These are phyloP conservation scores for Ilex paraguariensis DNA, from an alignment of 305 asterid species.

Conservation along the genomic window DNA sequence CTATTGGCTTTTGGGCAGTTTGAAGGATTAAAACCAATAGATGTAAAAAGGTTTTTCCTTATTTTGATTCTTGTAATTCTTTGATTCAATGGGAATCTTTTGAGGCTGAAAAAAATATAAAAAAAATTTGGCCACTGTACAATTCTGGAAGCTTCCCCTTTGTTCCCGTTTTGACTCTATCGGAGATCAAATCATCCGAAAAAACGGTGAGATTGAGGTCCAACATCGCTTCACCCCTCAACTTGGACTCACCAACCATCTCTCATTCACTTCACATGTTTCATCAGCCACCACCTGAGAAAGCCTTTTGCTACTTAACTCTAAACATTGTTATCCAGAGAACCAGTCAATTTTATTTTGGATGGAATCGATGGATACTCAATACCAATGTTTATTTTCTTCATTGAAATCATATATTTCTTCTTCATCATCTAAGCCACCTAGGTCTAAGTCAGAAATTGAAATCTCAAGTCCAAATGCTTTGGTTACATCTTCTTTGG, in stretches of 20 bases:
- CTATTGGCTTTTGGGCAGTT: no score
- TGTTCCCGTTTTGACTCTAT: no score
- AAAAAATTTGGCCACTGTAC: no score
- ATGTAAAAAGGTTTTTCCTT: no score
- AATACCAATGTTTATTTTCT: constrained; percentile 13
- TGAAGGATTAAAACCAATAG: no score
- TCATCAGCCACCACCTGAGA: neutral
- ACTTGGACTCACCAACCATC: neutral
- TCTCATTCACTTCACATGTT: neutral
- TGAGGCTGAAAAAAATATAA: no score
- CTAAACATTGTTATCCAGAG: constrained; percentile 15
- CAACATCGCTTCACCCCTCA: neutral
- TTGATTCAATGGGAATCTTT: no score
- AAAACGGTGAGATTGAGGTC: no score
- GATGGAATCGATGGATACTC: constrained; percentile 32
- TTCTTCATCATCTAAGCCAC: constrained; percentile 14
- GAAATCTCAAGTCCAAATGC: constrained; percentile 14
- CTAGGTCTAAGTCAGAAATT: constrained; percentile 2
- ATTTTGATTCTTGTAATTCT: no score
- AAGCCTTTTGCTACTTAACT: constrained; percentile 4
- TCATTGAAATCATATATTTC: neutral
- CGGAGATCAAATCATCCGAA: no score
- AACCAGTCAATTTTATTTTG: neutral
- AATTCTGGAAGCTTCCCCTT: no score
- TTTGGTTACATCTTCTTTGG: constrained; percentile 14